Base-by-base conservation (phyloP, 345 rosid genomes). In the Eutrema japonicum region DNA sequence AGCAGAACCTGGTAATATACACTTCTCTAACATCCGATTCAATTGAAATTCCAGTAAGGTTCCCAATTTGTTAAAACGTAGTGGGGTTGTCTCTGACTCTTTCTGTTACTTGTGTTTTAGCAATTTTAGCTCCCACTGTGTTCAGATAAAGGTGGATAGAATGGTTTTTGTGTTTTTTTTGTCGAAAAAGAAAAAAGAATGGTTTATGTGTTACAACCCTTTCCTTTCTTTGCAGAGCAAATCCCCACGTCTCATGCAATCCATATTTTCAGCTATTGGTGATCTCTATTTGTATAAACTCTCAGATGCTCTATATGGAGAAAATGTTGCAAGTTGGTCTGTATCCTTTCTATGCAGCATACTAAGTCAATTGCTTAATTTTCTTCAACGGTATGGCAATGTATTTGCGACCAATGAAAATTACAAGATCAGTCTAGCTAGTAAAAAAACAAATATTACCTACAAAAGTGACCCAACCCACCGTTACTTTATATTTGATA, bases 271-370 rank as follows among this genome's bases (percentile, higher is more conserved):
- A 71, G 96, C 97, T 57, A 67, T 84, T 79, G 99, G 97, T 66
- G 97, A 92, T 86, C 81, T 95, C 51, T 95, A 84, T 80, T 60
- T 85, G 64, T 90, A 84, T 85, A 92, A 89, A 79, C 80, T 95
- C 65, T 81, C 96, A 4, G 50, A 33, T 72, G 82, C 62, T 66
- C 75, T 90, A 4, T 92, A 87, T 66, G 90, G 91, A 41, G 27
- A 75, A 55, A 55, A 5, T 58, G 96, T 81, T 1, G 96, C 96
- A 66, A 79, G 60, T 49, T 95, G 96, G 96, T 81, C 97, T 0
- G 99, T 95, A 95, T 95, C 93, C 96, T 88, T 82, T 66, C 35
- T 57, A 14, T 75, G 32, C 26, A 48, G 33, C 27, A 35, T 69
- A n/a, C 36, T 47, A 5, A n/a, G 33, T 38, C 35, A 2, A 9